Conservation (phyloP, 1,284 basidiomycete species). For the Trichosporon sp. region DNA sequence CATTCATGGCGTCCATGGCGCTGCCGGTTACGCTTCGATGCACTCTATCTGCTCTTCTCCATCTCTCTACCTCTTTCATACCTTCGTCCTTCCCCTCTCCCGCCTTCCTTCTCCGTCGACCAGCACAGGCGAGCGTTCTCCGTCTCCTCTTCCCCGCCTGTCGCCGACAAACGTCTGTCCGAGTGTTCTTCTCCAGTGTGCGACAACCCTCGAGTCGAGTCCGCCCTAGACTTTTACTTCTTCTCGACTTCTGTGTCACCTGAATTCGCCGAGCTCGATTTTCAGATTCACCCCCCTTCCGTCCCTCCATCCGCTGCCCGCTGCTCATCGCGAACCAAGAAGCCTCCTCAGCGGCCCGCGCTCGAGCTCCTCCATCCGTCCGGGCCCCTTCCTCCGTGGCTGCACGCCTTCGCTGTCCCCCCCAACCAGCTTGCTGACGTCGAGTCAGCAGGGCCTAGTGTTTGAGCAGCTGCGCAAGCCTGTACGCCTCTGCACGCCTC, state of each 20-base stretch:
- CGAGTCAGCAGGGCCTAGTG: not conserved
- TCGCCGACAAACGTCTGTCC: not conserved
- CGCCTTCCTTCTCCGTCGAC: not conserved
- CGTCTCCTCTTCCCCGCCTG: too few relatives aligned
- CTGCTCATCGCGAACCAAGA: not conserved
- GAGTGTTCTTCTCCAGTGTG: not conserved
- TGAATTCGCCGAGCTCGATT: not conserved
- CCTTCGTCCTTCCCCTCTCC: not conserved
- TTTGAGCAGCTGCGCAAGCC: not conserved
- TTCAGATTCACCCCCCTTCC: not conserved
- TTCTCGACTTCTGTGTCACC: conserved; percentile 1
- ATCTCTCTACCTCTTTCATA: not conserved
- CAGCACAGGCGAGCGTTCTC: not conserved
- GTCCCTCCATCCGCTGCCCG: not conserved
- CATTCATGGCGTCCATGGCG: conserved; percentile 4
- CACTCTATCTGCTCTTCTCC: not conserved
- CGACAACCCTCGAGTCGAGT: not conserved
- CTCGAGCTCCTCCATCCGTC: not conserved
- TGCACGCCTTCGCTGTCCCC: not conserved
- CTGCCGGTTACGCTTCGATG: not conserved
- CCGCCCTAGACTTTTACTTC: too few relatives aligned
- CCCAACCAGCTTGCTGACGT: not conserved
- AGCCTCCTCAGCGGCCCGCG: not conserved
- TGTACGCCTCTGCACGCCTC: not conserved
- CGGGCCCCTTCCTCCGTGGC: not conserved